Base-by-base conservation (phyloP, 2,329 filamentous ascomycete genomes). In the Fusarium sp. region DNA sequence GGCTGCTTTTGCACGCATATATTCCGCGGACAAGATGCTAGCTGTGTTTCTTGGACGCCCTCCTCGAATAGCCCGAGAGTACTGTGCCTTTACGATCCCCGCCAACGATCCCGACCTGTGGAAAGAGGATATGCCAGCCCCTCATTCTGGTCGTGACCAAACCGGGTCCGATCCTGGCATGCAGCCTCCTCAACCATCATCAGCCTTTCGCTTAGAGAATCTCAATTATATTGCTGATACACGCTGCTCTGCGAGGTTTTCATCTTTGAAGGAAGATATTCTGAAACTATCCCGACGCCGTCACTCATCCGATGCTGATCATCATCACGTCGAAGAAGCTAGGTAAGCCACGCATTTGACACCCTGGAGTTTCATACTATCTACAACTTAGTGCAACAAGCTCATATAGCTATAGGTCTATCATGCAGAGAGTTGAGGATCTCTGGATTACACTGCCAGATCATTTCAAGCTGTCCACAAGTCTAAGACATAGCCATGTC, bases 11-110 rank as follows among this genome's bases (percentile, higher is more conserved):
- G 80, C 79, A 9, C 76, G 79, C 4, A 77, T 79, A 8, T 85
- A 83, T 57, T 79, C 80, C 16, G 79, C 78, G 8, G 84, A 85
- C 58, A 86, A 84, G 57, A 81, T 78, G 37, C 71, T 63, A 26
- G 53, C 62, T 3, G 49, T 68, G 4, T 66, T 85, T 54, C 78
- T 85, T 21, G 83, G 84, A 6, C 77, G 84, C 6, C 84, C 84
- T 7, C 82, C 83, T 7, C 77, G 83, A 5, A 81, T 85, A 39
- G 37, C 37, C 21, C 12, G 37, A 6, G 37, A 39, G 21, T 39
- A 39, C n/a, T 39, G 37, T 21, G n/a, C n/a, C 37, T 39, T 21
- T 20, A 21, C 18, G n/a, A 5, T 39, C 16, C 37, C 37, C 11
- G 8, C 37, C 8, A 39, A 39, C n/a, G 37, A 39, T 20, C n/a